Evolutionary conservation across 768 basidiomycete genomes (phyloP).

Genomic region (Strobilomyces dryophilus): DNA sequence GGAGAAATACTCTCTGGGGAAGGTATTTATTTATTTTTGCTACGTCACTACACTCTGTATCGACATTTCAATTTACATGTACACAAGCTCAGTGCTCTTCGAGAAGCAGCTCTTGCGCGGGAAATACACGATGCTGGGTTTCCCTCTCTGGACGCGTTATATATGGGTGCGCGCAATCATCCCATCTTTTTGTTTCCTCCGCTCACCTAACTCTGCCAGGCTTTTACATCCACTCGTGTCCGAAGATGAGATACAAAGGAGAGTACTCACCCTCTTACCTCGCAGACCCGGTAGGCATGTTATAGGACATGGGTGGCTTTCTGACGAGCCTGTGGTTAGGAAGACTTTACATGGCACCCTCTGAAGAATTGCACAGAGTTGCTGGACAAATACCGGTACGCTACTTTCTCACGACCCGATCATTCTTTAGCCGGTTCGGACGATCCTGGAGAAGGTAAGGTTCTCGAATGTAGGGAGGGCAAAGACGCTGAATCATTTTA

Average conservation of each 20-base stretch:
- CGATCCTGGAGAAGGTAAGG: conserved; percentile 26
- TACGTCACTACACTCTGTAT: neutral
- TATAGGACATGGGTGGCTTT: neutral
- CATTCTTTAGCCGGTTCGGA: conserved; percentile 42
- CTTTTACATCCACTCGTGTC: conserved; percentile 88
- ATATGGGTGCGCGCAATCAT: conserved; percentile 66
- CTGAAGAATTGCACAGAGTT: conserved; percentile 52
- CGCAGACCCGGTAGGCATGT: conserved; percentile 66
- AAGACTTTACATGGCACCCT: conserved; percentile 74
- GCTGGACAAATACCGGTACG: conserved; percentile 68
- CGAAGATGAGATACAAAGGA: conserved; percentile 95
- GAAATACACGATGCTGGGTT: conserved; percentile 75
- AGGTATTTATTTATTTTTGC: conserved; percentile 39
- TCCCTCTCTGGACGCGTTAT: conserved; percentile 59
- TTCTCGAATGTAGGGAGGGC: neutral
- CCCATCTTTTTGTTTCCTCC: neutral
- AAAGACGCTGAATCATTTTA: conserved; percentile 13
- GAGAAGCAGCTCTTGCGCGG: conserved; percentile 69
- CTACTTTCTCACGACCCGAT: conserved; percentile 62
- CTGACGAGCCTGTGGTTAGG: conserved; percentile 40
- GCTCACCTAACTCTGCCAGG: conserved; percentile 42
- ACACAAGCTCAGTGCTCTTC: conserved; percentile 72
- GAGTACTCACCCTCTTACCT: conserved; percentile 89
- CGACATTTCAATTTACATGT: neutral
- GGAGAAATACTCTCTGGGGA: conserved; percentile 71